These are phyloP conservation scores for Geosmithia putterillii DNA, from an alignment of 2,329 filamentous ascomycete genomes.

Conservation along the genomic window DNA sequence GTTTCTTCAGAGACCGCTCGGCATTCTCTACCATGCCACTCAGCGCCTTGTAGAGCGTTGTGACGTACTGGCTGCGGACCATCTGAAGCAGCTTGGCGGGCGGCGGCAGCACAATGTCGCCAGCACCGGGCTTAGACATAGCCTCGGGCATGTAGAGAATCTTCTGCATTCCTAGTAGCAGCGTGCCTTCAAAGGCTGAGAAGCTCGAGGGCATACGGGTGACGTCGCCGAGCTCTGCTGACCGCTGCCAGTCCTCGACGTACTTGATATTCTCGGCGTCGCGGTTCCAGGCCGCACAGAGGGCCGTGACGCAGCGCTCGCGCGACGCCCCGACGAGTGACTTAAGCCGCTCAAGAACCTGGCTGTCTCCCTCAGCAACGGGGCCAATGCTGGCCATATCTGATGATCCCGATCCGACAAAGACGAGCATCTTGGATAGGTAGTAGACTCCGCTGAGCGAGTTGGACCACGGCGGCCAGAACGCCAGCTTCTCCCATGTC, in stretches of 20 bases:
- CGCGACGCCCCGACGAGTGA: slow-evolving; percentile 64
- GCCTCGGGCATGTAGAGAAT: slow-evolving; percentile 88
- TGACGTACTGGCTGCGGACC: slow-evolving; percentile 85
- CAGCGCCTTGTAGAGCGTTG: slow-evolving; percentile 83
- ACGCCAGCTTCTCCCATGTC: slow-evolving; percentile 85
- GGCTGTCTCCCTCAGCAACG: slow-evolving; percentile 39
- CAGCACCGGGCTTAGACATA: slow-evolving; percentile 58
- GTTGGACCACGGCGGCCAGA: slow-evolving; percentile 91
- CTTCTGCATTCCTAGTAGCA: slow-evolving; percentile 83
- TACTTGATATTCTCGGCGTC: slow-evolving; percentile 89
- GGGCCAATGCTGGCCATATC: slow-evolving; percentile 71
- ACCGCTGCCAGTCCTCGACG: slow-evolving; percentile 86
- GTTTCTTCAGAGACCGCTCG: slow-evolving; percentile 56
- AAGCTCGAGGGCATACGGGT: slow-evolving; percentile 87
- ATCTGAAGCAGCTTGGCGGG: slow-evolving; percentile 79
- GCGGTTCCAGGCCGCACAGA: slow-evolving; percentile 84
- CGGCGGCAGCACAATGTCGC: slow-evolving; percentile 73
- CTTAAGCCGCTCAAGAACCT: slow-evolving; percentile 60
- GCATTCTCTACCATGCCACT: slow-evolving; percentile 97
- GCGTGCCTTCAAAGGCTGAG: slow-evolving; percentile 68
- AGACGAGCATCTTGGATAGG: slow-evolving; percentile 64
- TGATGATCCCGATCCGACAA: slow-evolving; percentile 77
- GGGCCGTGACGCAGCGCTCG: slow-evolving; percentile 73
- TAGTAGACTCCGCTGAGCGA: slow-evolving; percentile 88
- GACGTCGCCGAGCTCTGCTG: slow-evolving; percentile 69